Evolutionary conservation across 2,329 filamentous ascomycete species (phyloP), one percentile per base, ranked within the genome.

Genomic region (Calycina herbarum): DNA sequence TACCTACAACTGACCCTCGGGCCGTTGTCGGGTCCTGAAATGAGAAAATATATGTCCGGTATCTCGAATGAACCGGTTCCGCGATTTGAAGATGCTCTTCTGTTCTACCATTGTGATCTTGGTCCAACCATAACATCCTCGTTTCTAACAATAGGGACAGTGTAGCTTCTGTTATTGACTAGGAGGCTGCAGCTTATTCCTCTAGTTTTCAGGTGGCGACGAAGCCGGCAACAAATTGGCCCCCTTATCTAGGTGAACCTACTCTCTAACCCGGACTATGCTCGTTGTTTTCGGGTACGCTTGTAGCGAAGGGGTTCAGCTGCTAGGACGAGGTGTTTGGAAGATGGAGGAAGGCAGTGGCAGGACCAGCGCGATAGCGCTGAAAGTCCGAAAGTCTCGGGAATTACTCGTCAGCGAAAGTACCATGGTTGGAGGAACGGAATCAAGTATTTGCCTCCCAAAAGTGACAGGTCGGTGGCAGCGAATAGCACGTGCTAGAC

Each of bases 101-200:
- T 20, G 29, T 66, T 62, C 56, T 67, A 63, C 48, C 63, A 66
- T 42, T 38, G 56, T n/a, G 63, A 67, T 51, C 63, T 69, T 62
- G 63, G 65, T 20, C 67, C 65, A 17, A 57, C 38, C 35, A 20
- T 1, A 69, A 66, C 56, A 66, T 67, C 11, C 65, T 69, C n/a
- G 51, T 67, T 27, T 51, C 31, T 1, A 35, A 66, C 54, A 33
- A 59, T 27, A 33, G 61, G 2, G n/a, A 61, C 8, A 61, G 40
- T n/a, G 57, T 69, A 11, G 54, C 15, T 24, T 61, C 56, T 8
- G 63, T 69, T 10, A 51, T 64, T 15, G 63, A 69, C 33, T 69
- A 63, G 63, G 67, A 69, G 51, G 45, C 57, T 60, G 61, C 59
- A 2, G 67, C 24, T 20, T 69, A 59, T 57, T 69, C 42, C 24